A percentile compares a stretch with the other conserved stretches of the same genome.
Conservation (phyloP, 2,329 filamentous ascomycete genomes). For the Alternaria angustiovoidea region DNA sequence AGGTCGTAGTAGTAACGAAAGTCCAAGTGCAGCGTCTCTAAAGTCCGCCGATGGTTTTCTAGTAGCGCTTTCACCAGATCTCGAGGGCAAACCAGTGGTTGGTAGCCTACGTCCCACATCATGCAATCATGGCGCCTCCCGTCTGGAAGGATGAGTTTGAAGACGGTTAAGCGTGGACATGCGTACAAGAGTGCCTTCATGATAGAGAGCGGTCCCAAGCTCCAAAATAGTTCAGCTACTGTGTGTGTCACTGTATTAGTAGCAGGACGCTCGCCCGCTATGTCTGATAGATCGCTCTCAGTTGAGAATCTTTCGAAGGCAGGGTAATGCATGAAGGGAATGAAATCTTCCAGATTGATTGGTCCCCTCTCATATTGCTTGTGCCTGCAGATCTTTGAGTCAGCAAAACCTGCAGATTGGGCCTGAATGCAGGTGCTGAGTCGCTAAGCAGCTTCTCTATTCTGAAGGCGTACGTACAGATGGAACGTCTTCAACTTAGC, state of each 20-base stretch:
- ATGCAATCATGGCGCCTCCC: background rate
- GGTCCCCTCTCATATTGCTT: constrained; percentile 11
- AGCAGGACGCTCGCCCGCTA: background rate
- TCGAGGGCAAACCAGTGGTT: constrained; percentile 4
- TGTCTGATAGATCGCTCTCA: background rate
- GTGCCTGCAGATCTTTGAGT: background rate
- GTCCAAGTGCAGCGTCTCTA: constrained; percentile 7
- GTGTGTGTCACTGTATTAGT: background rate
- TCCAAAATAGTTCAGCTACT: constrained; percentile 8
- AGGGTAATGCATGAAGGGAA: constrained; percentile 10
- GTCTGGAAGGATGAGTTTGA: background rate
- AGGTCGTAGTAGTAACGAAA: background rate
- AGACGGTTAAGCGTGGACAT: background rate
- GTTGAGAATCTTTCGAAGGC: constrained; percentile 10
- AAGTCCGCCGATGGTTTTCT: background rate
- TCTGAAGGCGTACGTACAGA: background rate
- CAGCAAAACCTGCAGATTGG: background rate
- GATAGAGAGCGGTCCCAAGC: background rate
- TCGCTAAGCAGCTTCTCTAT: background rate
- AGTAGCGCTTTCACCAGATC: constrained; percentile 14
- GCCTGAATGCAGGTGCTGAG: background rate
- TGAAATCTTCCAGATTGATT: constrained; percentile 1
- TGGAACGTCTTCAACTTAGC: constrained; percentile 15
- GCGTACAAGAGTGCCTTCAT: constrained; percentile 2
- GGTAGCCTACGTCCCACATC: background rate